Evolutionary conservation across 2,329 filamentous ascomycete species (phyloP).

Genomic region (Fusarium graminum): DNA sequence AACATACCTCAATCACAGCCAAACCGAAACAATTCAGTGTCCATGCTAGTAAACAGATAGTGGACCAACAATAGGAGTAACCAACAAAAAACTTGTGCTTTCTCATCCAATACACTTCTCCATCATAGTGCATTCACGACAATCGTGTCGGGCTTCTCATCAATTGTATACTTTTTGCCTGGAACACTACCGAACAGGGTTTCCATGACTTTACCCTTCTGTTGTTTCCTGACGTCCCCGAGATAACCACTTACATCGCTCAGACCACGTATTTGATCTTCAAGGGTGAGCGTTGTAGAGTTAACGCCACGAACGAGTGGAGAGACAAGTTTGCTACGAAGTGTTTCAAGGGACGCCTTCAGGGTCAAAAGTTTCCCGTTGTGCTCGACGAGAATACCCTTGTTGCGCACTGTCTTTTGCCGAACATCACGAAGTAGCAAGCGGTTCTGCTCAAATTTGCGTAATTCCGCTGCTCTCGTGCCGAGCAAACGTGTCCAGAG

Average conservation of each 20-base stretch:
- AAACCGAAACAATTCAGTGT: neutral
- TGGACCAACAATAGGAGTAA: neutral
- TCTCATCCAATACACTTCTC: neutral
- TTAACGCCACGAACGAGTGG: slow-evolving; percentile 81
- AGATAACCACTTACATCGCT: slow-evolving; percentile 85
- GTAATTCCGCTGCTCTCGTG: slow-evolving; percentile 77
- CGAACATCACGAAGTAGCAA: slow-evolving; percentile 82
- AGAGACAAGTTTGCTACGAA: slow-evolving; percentile 84
- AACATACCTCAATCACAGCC: neutral
- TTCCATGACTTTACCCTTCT: slow-evolving; percentile 87
- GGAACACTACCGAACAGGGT: slow-evolving; percentile 73
- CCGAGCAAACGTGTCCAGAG: slow-evolving; percentile 91
- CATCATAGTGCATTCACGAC: slow-evolving; percentile 35
- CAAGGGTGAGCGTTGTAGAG: slow-evolving; percentile 77
- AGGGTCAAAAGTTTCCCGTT: slow-evolving; percentile 86
- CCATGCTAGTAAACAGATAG: neutral
- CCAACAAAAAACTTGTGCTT: slow-evolving; percentile 1
- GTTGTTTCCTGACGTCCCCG: slow-evolving; percentile 78
- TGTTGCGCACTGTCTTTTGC: slow-evolving; percentile 87
- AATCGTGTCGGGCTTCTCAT: slow-evolving; percentile 44
- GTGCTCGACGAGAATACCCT: slow-evolving; percentile 86
- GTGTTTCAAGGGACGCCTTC: slow-evolving; percentile 87
- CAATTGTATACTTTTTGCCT: slow-evolving; percentile 52
- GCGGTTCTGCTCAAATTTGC: slow-evolving; percentile 93
- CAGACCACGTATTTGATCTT: slow-evolving; percentile 87